phyloP scores from a whole-genome alignment of 2,329 filamentous ascomycete genomes.

The Ceratocystis colombiana region DNA sequence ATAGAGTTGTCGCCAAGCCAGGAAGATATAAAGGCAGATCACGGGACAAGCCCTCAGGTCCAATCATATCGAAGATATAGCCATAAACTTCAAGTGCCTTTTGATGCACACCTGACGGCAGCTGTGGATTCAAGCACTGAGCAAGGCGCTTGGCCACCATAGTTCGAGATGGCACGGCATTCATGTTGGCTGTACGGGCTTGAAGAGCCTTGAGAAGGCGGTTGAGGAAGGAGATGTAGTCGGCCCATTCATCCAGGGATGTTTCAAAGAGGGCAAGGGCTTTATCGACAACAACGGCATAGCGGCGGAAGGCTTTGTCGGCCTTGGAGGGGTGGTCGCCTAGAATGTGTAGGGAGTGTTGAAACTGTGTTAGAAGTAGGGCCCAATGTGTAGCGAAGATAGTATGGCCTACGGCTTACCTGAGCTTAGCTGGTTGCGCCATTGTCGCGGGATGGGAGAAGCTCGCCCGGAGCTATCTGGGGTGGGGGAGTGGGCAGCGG shows the following conservation, averaged over 20 bases:
- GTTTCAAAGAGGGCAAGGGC: slow-evolving; percentile 85
- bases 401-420: slow-evolving; percentile 42
- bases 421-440: slow-evolving; percentile 66
- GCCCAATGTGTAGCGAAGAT: slow-evolving; percentile 16
- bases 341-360: slow-evolving; percentile 28
- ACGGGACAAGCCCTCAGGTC: slow-evolving; percentile 64
- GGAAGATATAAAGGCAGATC: slow-evolving; percentile 85
- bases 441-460: slow-evolving; percentile 64
- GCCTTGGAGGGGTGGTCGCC: slow-evolving; percentile 45
- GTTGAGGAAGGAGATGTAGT: slow-evolving; percentile 95
- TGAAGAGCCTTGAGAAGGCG: slow-evolving; percentile 87
- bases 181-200: slow-evolving; percentile 62
- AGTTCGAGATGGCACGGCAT: slow-evolving; percentile 68
- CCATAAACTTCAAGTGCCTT: slow-evolving; percentile 91
- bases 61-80: slow-evolving; percentile 79
- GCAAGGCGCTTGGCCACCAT: slow-evolving; percentile 81
- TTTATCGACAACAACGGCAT: slow-evolving; percentile 78
- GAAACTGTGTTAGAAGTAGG: neutral
- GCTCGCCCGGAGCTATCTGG: slow-evolving; percentile 76
- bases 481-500: slow-evolving; percentile 48
- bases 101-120: slow-evolving; percentile 94
- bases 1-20: slow-evolving; percentile 76
- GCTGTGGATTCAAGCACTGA: slow-evolving; percentile 84
- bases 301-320: slow-evolving; percentile 70
- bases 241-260: slow-evolving; percentile 93